These are phyloP conservation scores for Pseudogymnoascus sp. DNA, from an alignment of 2,329 filamentous ascomycete genomes.

Conservation along the genomic window DNA sequence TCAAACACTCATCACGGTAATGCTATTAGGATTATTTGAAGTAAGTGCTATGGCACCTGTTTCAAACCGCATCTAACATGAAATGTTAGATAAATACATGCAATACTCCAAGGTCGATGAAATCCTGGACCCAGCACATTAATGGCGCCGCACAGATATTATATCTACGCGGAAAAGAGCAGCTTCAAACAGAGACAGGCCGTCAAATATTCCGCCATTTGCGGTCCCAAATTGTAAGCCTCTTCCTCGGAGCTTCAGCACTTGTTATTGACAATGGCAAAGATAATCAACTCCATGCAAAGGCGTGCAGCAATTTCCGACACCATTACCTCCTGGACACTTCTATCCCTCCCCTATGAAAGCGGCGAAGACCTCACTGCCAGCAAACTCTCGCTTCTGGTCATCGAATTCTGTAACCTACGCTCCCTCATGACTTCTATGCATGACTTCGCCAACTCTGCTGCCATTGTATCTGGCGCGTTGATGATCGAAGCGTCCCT, in stretches of 20 bases:
- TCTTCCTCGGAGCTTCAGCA: not conserved
- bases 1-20: slow-evolving; percentile 23
- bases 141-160: slow-evolving; percentile 45
- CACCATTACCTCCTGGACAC: not conserved
- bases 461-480: slow-evolving; percentile 16
- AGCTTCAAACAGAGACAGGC: slow-evolving; percentile 40
- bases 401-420: not conserved
- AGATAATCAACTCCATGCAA: not conserved
- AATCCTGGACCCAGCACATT: slow-evolving; percentile 47
- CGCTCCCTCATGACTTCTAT: slow-evolving; percentile 17
- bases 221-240: slow-evolving; percentile 21
- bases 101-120: slow-evolving; percentile 31
- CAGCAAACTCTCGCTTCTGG: not conserved
- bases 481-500: slow-evolving; percentile 11
- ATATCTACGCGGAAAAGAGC: slow-evolving; percentile 41
- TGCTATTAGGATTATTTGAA: slow-evolving; percentile 24
- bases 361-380: not conserved
- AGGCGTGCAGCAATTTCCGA: not conserved
- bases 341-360: not conserved
- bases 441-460: slow-evolving; percentile 20
- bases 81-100: slow-evolving; percentile 22
- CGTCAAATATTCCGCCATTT: slow-evolving; percentile 48
- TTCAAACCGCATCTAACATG: not conserved
- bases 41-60: slow-evolving; percentile 12
- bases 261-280: not conserved